These are phyloP conservation scores for Cicer pinnatifidum DNA, from an alignment of 306 rosid species.

Conservation along the genomic window DNA sequence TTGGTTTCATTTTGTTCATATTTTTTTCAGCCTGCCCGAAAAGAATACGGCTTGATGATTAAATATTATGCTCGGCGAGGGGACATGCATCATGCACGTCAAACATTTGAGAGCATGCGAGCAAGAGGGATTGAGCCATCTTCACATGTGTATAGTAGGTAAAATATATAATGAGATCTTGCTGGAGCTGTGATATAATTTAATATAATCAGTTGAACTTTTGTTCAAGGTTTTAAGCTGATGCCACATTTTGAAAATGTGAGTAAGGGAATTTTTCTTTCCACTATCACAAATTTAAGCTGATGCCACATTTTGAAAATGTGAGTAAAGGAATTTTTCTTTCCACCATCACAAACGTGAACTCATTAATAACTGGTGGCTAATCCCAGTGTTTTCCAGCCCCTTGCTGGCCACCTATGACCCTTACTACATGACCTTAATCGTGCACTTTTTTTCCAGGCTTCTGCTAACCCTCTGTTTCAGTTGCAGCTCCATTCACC, in stretches of 20 bases:
- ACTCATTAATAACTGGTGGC: neutral
- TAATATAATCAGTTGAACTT: conserved; percentile 37
- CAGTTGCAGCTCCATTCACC: conserved; percentile 1
- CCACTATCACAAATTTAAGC: conserved; percentile 8
- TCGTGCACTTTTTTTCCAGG: neutral
- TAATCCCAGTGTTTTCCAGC: conserved; percentile 1
- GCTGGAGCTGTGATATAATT: conserved; percentile 23
- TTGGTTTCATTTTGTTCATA: conserved; percentile 45
- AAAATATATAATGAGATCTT: conserved; percentile 37
- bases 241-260: conserved; percentile 24
- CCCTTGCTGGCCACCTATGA: neutral
- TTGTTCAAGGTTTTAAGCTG: conserved; percentile 34
- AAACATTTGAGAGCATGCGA: conserved; percentile 92
- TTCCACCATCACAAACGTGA: neutral
- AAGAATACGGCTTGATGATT: conserved; percentile 91
- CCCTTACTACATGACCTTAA: neutral
- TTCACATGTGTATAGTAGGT: conserved; percentile 92
- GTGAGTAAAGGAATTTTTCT: neutral
- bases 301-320: conserved; percentile 19
- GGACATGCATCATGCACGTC: conserved; percentile 93
- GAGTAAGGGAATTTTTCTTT: neutral
- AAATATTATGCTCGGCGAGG: conserved; percentile 93
- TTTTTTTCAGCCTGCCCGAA: conserved; percentile 82
- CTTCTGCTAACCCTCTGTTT: conserved; percentile 15
- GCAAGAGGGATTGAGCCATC: conserved; percentile 95